Evolutionary conservation across 1,139 yeast genomes (phyloP).

Genomic region (Yamadazyma epiphylla): DNA sequence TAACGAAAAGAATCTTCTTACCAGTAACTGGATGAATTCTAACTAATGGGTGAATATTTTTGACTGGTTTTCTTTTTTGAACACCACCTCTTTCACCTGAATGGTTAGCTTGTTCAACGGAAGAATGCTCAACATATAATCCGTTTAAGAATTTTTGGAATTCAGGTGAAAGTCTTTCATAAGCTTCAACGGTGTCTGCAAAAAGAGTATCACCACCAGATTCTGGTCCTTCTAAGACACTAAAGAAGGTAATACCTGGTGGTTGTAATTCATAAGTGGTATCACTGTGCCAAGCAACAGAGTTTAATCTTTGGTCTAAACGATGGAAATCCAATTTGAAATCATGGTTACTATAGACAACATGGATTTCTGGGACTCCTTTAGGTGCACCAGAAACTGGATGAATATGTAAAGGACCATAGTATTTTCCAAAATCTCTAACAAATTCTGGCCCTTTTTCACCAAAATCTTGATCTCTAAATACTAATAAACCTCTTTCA

Average conservation of each 20-base stretch:
- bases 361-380: constrained; percentile 56
- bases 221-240: constrained; percentile 58
- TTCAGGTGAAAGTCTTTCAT: constrained; percentile 61
- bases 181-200: constrained; percentile 62
- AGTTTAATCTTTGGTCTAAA: constrained; percentile 25
- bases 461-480: constrained; percentile 63
- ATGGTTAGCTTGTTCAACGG: constrained; percentile 59
- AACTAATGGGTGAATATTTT: constrained; percentile 60
- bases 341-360: constrained; percentile 53
- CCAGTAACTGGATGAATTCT: constrained; percentile 69
- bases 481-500: constrained; percentile 64
- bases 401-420: constrained; percentile 69
- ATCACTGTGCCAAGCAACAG: constrained; percentile 61
- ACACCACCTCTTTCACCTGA: constrained; percentile 49
- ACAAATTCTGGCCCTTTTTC: constrained; percentile 52
- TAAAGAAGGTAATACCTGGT: constrained; percentile 61
- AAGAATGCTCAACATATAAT: constrained; percentile 60
- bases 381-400: constrained; percentile 71
- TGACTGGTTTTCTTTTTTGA: constrained; percentile 58
- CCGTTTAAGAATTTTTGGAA: constrained; percentile 54
- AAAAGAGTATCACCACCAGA: constrained; percentile 76
- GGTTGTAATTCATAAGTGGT: constrained; percentile 70
- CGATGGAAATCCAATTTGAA: constrained; percentile 10
- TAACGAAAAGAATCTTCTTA: constrained; percentile 54
- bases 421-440: constrained; percentile 55